These are phyloP conservation scores for Oxytropis ochrocephala DNA, from an alignment of 306 rosid genomes.

Conservation along the genomic window DNA sequence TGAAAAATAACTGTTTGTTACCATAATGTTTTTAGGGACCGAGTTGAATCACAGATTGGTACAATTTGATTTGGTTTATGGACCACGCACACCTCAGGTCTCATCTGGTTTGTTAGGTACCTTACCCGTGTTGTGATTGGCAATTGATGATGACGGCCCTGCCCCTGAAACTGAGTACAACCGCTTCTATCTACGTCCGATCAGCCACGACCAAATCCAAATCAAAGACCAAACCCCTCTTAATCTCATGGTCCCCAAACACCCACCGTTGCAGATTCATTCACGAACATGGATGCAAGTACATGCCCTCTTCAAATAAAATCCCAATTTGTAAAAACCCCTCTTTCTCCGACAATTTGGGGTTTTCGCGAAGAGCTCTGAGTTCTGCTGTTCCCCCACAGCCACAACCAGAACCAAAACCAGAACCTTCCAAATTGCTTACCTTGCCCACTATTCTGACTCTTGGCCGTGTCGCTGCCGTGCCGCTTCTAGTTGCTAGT, in stretches of 20 bases:
- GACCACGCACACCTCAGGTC: too few species aligned
- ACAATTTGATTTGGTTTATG: too few species aligned
- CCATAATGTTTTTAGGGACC: too few species aligned
- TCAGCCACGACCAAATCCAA: neutral
- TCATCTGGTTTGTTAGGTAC: too few species aligned
- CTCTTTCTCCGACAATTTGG: constrained; percentile 18
- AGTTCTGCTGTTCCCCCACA: constrained; percentile 33
- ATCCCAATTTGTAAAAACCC: neutral
- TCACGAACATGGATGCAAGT: neutral
- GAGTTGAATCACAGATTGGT: too few species aligned
- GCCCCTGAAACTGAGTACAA: neutral
- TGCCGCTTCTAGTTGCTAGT: constrained; percentile 75
- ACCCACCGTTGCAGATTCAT: neutral
- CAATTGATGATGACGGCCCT: neutral
- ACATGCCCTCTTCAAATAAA: neutral
- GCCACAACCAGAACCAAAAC: constrained; percentile 1
- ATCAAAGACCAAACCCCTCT: neutral
- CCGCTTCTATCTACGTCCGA: constrained; percentile 1
- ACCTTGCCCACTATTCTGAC: constrained; percentile 87
- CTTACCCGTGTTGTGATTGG: too few species aligned
- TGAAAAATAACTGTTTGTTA: too few species aligned
- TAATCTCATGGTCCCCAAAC: neutral
- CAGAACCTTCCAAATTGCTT: constrained; percentile 55
- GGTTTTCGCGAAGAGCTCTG: constrained; percentile 29
- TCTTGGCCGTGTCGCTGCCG: constrained; percentile 89